Evolutionary conservation across 768 basidiomycete species (phyloP).

Genomic region (Wakefieldia striispora): DNA sequence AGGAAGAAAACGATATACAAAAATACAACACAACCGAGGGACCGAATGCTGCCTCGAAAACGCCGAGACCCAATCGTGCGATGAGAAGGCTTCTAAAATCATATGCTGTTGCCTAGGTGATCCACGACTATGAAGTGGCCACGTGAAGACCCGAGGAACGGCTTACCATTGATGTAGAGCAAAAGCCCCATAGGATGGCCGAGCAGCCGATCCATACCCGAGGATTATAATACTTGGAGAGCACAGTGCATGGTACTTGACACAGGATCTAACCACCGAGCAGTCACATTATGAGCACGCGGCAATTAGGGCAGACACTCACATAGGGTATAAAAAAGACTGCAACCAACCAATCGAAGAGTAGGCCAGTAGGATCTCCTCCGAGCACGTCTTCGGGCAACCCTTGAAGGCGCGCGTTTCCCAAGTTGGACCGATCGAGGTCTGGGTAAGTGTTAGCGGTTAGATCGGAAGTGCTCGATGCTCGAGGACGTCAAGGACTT

Average conservation of each 20-base stretch:
- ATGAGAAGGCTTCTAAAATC: conserved; percentile 29
- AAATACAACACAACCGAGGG: conserved; percentile 33
- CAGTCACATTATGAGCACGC: neutral
- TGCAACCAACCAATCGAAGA: conserved; percentile 80
- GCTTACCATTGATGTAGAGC: conserved; percentile 66
- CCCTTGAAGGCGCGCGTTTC: conserved; percentile 76
- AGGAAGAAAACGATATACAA: conserved; percentile 12
- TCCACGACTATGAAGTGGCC: neutral
- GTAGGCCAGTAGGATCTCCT: conserved; percentile 63
- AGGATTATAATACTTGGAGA: conserved; percentile 69
- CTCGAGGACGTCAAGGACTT: conserved; percentile 26
- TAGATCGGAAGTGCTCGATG: neutral
- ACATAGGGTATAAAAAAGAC: conserved; percentile 81
- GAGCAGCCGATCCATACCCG: conserved; percentile 66
- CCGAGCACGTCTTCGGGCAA: conserved; percentile 61
- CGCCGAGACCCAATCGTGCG: conserved; percentile 30
- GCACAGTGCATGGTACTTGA: conserved; percentile 65
- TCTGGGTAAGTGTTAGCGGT: conserved; percentile 24
- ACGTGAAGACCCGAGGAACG: neutral
- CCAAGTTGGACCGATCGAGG: conserved; percentile 75
- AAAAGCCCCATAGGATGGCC: conserved; percentile 71
- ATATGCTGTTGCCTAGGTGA: conserved; percentile 23
- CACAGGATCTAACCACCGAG: conserved; percentile 52
- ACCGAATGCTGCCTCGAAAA: conserved; percentile 36
- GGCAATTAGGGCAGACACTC: conserved; percentile 15